phyloP scores from a whole-genome alignment of 148 eudicot species.

The Silene uniflora region DNA sequence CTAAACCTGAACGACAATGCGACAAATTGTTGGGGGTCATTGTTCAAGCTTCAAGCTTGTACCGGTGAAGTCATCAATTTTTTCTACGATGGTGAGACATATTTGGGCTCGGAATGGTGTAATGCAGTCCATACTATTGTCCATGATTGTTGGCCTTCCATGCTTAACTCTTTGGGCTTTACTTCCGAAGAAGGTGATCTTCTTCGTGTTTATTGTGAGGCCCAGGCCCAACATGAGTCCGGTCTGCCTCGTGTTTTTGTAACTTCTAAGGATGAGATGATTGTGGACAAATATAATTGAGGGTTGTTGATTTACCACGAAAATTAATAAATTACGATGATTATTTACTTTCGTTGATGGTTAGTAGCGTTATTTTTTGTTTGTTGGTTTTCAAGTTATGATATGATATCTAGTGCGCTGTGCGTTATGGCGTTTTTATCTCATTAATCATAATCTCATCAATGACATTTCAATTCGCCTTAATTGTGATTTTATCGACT shows the following conservation, averaged over 20 bases:
- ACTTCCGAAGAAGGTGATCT: too few species aligned
- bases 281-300: background rate
- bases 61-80: conserved; percentile 52
- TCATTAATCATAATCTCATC: too few species aligned
- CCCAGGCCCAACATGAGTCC: conserved; percentile 13
- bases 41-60: conserved; percentile 52
- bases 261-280: background rate
- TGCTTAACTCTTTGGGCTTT: conserved; percentile 54
- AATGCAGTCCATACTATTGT: conserved; percentile 40
- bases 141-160: conserved; percentile 56
- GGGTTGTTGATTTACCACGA: too few species aligned
- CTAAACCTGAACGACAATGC: conserved; percentile 20
- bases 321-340: too few species aligned
- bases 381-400: too few species aligned
- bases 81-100: conserved; percentile 53
- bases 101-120: conserved; percentile 49
- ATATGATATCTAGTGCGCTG: too few species aligned
- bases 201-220: conserved; percentile 61
- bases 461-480: too few species aligned
- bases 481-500: too few species aligned
- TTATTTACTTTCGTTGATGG: too few species aligned
- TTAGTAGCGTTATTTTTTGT: too few species aligned
- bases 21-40: conserved; percentile 47
- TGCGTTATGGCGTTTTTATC: too few species aligned
- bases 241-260: conserved; percentile 17